Base-by-base conservation (phyloP, 2,329 filamentous ascomycete genomes). In the Monilinia vaccinii-corymbosi region DNA sequence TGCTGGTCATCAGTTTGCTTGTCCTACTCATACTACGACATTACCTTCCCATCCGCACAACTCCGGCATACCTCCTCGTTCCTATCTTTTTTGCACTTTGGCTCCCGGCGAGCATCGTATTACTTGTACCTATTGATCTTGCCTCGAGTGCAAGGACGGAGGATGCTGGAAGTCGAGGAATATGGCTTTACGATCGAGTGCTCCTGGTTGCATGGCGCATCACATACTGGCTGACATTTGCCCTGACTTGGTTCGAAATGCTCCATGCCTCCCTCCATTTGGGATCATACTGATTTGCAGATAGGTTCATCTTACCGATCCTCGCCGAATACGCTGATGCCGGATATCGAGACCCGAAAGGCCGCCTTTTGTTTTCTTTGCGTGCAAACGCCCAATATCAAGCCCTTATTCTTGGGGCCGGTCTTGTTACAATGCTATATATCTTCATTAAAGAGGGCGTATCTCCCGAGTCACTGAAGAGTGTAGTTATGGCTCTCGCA, bases 61-160 rank as follows among this genome's bases (percentile, higher is more conserved):
- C 94, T 1, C 93, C 94, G 0, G 89, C 87, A 62, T 97, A 95
- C 74, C 85, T 97, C 55, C 81, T 91, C 55, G 81, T 97, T 1
- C 93, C 94, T 40, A 91, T 99, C 63, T 99, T 99, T 77, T 88
- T 99, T 66, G 91, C 93, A n/a, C 81, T 99, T 67, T 92, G 90
- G 71, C 83, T 99, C 7, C 95, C 94, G 13, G 90, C 91, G 50
- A 92, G 89, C 73, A 93, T 96, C 70, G 84, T 97, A 28, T 79
- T 99, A 28, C 83, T 99, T 25, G 91, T 99, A 8, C 94, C 94
- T 6, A 95, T 99, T 73, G 94, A 99, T 74, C 84, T 99, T 66
- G 92, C 93, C 1, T 96, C 92, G 8, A 93, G 84, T 71, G 87
- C 89, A 25, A 81, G 84, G 51, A 85, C 85, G 55, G 85, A 88